Base-by-base conservation (phyloP, 2,329 filamentous ascomycete species). In the Aspergillus brunneoviolaceus region DNA sequence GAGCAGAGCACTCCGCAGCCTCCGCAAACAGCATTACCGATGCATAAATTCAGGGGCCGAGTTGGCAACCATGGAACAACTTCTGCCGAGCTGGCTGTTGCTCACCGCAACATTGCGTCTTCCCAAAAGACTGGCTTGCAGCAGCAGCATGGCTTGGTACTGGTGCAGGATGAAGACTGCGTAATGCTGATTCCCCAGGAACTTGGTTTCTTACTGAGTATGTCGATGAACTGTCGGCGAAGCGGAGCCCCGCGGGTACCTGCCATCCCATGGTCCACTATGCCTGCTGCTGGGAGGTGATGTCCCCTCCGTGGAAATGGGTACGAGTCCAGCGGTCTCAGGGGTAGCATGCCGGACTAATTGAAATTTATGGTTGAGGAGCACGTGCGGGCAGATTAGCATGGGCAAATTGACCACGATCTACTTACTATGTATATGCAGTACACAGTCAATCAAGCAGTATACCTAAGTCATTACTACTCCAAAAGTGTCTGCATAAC, bases 61-160 rank as follows among this genome's bases (percentile, higher is more conserved):
- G 47, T 45, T 55, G 14, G 50, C 48, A 58, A 61, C 63, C 65
- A 63, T 65, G 65, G 63, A 57, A 60, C 63, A 57, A 60, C 63
- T 25, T 49, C 61, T 63, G 60, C 65, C 65, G 65, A 65, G 65
- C 60, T 63, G 62, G 60, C 63, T 63, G 65, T 58, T 23, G 25
- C 60, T 60, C 57, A 62, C 59, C 63, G 61, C 57, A 61, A 60
- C 51, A 42, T 42, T 16, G 12, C 14, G 39, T 42, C 16, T 42
- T n/a, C 39, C 16, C 39, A n/a, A 6, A 7, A n/a, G 16, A 42
- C 39, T 42, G 12, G 39, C 16, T 14, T 42, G 39, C 39, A 42
- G 39, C 39, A 35, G 33, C 11, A 35, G 33, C 11, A 35, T 35
- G 10, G 33, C 33, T 35, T 14, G 33, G 33, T 35, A 14, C 27